Conservation (phyloP, 2,329 filamentous ascomycete species). For the Chaetomium globosum region DNA sequence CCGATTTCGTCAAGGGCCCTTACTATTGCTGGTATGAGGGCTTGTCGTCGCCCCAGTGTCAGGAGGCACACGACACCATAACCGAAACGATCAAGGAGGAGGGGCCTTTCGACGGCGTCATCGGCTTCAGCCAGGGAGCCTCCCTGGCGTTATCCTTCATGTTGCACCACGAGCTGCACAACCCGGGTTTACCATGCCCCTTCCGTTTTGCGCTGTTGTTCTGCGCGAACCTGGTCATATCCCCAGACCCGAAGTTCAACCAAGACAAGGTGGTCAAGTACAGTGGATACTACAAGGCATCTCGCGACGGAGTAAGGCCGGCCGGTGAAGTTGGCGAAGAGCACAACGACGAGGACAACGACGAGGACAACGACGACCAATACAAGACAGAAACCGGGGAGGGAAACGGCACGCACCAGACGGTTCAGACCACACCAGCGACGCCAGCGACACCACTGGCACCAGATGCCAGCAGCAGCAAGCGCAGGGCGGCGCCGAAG, state of each 20-base stretch:
- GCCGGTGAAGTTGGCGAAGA: background rate
- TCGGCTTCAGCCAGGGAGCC: constrained; percentile 10
- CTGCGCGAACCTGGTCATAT: constrained; percentile 7
- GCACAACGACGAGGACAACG: too few species aligned
- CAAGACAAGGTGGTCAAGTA: background rate
- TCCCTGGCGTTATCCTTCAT: background rate
- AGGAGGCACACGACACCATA: background rate
- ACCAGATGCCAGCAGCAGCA: background rate
- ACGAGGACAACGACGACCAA: background rate
- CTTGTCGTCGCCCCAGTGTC: constrained; percentile 3
- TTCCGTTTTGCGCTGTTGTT: constrained; percentile 7
- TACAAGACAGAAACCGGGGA: background rate
- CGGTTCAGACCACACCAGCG: background rate
- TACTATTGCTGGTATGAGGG: constrained; percentile 9
- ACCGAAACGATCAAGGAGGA: constrained; percentile 5
- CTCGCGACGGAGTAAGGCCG: background rate
- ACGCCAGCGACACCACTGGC: too few species aligned
- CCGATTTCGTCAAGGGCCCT: constrained; percentile 3
- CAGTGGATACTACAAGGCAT: constrained; percentile 2
- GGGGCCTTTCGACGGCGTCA: constrained; percentile 6
- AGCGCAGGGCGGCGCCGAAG: background rate
- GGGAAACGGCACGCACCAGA: background rate
- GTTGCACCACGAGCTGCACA: constrained; percentile 1
- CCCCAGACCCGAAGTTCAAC: constrained; percentile 4
- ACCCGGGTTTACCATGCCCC: background rate